Base-by-base conservation (phyloP, 2,329 filamentous ascomycete genomes). In the Cercospora sp. region DNA sequence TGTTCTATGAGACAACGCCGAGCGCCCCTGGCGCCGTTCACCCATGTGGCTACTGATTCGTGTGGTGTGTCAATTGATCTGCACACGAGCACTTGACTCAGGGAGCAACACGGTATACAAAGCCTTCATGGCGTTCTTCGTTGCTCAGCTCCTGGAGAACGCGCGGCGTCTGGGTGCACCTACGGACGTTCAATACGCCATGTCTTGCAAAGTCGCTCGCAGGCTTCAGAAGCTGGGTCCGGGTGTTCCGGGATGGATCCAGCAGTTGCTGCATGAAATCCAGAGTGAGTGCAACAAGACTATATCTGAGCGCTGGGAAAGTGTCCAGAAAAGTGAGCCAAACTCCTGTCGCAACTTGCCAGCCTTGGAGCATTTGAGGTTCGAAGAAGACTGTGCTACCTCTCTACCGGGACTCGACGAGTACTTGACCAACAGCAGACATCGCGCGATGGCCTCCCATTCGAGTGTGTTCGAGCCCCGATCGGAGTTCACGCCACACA, bases 11-110 rank as follows among this genome's bases (percentile, higher is more conserved):
- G 26, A 62, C 3, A 73, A 79, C 0, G 68, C 82, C 0, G 77
- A 82, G 1, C 74, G 81, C 0, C 89, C 89, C 0, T 92, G 89
- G 89, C 81, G 89, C 18, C 81, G 90, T 34, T 85, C 84, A 1
- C 84, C 89, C 0, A 82, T 85, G 59, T 92, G 88, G 85, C 82
- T 92, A 0, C 79, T 88, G 0, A 76, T 91, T 5, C 85, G 88
- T 0, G 88, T 91, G 1, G 81, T 83, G 0, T 72, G 87, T 1
- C 83, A 88, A 61, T 82, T 88, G 0, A 81, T 84, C 5, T 79
- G 91, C 1, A 28, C 61, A 4, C 66, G 73, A 3, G 13, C 45
- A 5, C 13, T 51, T 5, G 13, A 3, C 45, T 13, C 45, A 5
- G 45, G 45, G 45, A 51, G 45, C 5, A 51, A 51, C 6, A 10